phyloP scores from a whole-genome alignment of 768 basidiomycete species.

The Tubosaeta sp. region DNA sequence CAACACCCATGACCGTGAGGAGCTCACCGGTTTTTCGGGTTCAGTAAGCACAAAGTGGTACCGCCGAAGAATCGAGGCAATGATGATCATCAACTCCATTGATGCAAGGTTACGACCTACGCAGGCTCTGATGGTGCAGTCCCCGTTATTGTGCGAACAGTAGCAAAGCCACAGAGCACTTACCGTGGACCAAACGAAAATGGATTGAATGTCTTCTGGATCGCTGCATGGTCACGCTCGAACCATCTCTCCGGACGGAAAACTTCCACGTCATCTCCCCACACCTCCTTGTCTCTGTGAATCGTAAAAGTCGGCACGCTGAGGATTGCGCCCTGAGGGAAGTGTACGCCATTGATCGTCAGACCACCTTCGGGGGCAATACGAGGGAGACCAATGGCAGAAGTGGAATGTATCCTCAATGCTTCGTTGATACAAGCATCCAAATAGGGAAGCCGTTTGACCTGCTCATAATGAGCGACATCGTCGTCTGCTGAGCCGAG shows the following conservation, averaged over 20 bases:
- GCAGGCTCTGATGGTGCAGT: slow-evolving; percentile 51
- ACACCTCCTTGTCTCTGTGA: slow-evolving; percentile 64
- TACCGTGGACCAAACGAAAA: slow-evolving; percentile 82
- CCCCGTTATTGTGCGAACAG: slow-evolving; percentile 3
- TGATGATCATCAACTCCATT: slow-evolving; percentile 75
- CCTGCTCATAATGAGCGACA: slow-evolving; percentile 59
- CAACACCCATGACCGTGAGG: background rate
- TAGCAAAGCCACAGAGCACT: background rate
- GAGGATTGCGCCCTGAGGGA: slow-evolving; percentile 72
- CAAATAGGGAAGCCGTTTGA: slow-evolving; percentile 74
- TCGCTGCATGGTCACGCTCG: slow-evolving; percentile 55
- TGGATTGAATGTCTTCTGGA: slow-evolving; percentile 77
- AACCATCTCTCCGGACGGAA: slow-evolving; percentile 88
- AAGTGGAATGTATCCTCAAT: slow-evolving; percentile 81
- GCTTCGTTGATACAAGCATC: slow-evolving; percentile 87
- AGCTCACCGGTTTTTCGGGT: slow-evolving; percentile 51
- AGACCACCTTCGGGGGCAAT: slow-evolving; percentile 72
- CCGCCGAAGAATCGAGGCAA: slow-evolving; percentile 73
- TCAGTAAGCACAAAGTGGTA: slow-evolving; percentile 70
- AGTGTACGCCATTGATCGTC: slow-evolving; percentile 45
- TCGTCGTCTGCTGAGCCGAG: slow-evolving; percentile 56
- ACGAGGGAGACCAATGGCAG: slow-evolving; percentile 78
- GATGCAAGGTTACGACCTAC: slow-evolving; percentile 81
- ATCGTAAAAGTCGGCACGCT: slow-evolving; percentile 82
- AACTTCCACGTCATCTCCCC: slow-evolving; percentile 74